A percentile compares a stretch with the other conserved stretches of the same genome.
Evolutionary conservation across 2,329 filamentous ascomycete genomes (phyloP).

Genomic region (Hymenoscyphus infarciens): DNA sequence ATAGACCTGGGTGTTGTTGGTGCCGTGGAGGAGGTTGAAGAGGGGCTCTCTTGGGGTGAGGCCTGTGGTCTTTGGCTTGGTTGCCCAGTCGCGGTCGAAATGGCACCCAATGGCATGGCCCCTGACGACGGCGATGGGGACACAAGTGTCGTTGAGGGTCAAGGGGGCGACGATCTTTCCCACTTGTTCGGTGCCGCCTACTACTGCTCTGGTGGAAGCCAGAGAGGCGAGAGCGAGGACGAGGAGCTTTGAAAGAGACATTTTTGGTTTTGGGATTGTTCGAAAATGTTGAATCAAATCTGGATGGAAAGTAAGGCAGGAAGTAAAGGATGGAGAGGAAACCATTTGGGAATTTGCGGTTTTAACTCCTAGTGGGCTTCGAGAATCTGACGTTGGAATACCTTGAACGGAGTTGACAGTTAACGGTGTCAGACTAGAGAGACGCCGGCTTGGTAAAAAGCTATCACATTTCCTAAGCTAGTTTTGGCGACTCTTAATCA

Average conservation of each 20-base stretch:
- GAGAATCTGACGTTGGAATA: too few species aligned
- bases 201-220: background rate
- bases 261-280: background rate
- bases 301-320: background rate
- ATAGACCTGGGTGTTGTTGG: too few species aligned
- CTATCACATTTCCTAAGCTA: too few species aligned
- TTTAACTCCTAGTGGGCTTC: background rate
- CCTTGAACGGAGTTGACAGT: too few species aligned
- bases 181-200: background rate
- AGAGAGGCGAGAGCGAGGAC: background rate
- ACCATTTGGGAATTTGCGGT: background rate
- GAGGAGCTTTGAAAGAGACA: background rate
- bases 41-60: too few species aligned
- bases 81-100: background rate
- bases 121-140: background rate
- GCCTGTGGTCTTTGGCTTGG: background rate
- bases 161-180: background rate
- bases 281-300: too few species aligned
- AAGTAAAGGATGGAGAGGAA: background rate
- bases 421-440: too few species aligned
- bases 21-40: too few species aligned
- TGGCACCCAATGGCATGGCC: background rate
- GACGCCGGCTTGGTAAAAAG: too few species aligned
- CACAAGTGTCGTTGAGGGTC: background rate
- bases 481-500: too few species aligned